These are phyloP conservation scores for Gyromitra esculenta DNA, from an alignment of 2,329 filamentous ascomycete species.

Conservation along the genomic window DNA sequence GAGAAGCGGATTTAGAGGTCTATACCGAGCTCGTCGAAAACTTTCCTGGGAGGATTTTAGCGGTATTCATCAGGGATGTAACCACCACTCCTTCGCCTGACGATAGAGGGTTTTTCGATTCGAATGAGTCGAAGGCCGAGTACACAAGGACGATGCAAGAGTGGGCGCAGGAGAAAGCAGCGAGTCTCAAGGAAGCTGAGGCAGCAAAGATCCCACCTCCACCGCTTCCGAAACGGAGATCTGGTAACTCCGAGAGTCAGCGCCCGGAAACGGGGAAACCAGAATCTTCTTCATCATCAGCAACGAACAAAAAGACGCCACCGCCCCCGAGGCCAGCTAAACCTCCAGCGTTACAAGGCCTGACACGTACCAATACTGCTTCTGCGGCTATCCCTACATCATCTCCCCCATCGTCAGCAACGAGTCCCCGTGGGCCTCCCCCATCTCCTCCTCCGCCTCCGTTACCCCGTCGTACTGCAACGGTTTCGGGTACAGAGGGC, in stretches of 20 bases:
- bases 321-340: constrained; percentile 36
- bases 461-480: constrained; percentile 20
- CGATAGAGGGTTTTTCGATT: constrained; percentile 81
- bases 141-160: constrained; percentile 33
- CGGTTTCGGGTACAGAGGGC: constrained; percentile 4
- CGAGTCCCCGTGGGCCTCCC: constrained; percentile 17
- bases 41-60: constrained; percentile 83
- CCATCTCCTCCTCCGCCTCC: constrained; percentile 22
- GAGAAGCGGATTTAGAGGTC: constrained; percentile 94
- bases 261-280: not conserved
- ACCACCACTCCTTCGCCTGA: constrained; percentile 72
- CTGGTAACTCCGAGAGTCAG: constrained; percentile 2
- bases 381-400: constrained; percentile 41
- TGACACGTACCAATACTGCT: constrained; percentile 40
- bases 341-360: constrained; percentile 50
- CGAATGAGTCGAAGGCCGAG: constrained; percentile 57
- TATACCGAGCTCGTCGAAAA: constrained; percentile 92
- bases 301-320: constrained; percentile 14
- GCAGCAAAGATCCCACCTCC: constrained; percentile 22
- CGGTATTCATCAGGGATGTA: constrained; percentile 93
- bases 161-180: constrained; percentile 28
- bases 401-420: constrained; percentile 28
- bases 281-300: not conserved
- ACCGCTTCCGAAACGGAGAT: constrained; percentile 31
- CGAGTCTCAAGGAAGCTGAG: constrained; percentile 6